Percentiles rank a stretch among this genome's conserved stretches.
Conservation (phyloP, 2,329 filamentous ascomycete genomes). For the Fusarium staphyleae region DNA sequence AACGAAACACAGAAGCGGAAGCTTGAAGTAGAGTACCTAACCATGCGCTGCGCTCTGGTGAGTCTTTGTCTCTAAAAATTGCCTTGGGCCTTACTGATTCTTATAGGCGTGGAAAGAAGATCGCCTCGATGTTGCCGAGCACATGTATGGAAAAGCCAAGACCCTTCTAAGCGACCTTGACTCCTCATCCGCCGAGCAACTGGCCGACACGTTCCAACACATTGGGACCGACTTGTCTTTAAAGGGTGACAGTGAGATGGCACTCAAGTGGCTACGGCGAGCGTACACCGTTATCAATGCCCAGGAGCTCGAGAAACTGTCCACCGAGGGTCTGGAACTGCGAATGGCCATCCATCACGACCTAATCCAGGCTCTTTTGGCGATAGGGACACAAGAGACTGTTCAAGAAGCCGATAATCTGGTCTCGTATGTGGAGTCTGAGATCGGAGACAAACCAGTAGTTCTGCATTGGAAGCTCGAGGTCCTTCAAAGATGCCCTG, state of each 20-base stretch:
- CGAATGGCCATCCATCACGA: conserved; percentile 71
- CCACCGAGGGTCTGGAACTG: conserved; percentile 68
- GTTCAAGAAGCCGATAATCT: conserved; percentile 62
- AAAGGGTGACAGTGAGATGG: conserved; percentile 60
- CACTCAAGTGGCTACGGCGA: conserved; percentile 76
- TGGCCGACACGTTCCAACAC: conserved; percentile 74
- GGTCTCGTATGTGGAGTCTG: conserved; percentile 66
- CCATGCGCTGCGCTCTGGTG: conserved; percentile 72
- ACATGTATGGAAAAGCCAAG: conserved; percentile 72
- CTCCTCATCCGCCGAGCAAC: conserved; percentile 60
- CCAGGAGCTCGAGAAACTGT: conserved; percentile 63
- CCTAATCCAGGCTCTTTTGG: conserved; percentile 63
- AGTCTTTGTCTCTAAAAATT: conserved; percentile 33
- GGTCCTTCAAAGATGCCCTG: conserved; percentile 59
- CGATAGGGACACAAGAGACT: conserved; percentile 52
- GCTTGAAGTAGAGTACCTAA: conserved; percentile 68
- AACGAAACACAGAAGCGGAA: conserved; percentile 33
- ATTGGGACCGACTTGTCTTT: conserved; percentile 69
- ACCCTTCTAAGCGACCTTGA: conserved; percentile 52
- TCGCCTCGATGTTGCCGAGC: conserved; percentile 77
- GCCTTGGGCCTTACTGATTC: conserved; percentile 26
- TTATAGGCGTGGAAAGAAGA: conserved; percentile 75
- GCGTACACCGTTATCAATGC: conserved; percentile 65
- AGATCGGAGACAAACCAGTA: conserved; percentile 69
- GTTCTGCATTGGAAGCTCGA: conserved; percentile 74